Conservation (phyloP, 306 rosid species). For the Styphnolobium japonicum region DNA sequence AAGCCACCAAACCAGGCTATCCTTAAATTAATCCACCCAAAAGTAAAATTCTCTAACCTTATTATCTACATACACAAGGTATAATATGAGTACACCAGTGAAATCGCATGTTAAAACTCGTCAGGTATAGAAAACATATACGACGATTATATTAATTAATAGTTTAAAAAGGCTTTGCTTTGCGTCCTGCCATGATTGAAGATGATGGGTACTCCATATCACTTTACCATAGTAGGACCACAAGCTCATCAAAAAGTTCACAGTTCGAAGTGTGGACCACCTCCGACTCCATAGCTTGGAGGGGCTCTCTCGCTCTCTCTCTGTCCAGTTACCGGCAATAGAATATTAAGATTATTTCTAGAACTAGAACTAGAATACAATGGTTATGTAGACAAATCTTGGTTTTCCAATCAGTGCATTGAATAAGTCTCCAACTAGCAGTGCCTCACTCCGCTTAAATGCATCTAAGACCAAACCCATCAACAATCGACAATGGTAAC, state of each 20-base stretch:
- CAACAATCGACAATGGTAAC: not conserved
- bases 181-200: too few species aligned
- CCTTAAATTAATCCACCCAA: slow-evolving; percentile 14
- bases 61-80: slow-evolving; percentile 1
- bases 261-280: slow-evolving; percentile 62
- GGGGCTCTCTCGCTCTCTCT: slow-evolving; percentile 15
- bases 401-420: not conserved
- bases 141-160: slow-evolving; percentile 3
- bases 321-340: slow-evolving; percentile 13
- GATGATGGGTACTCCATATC: slow-evolving; percentile 32
- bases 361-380: too few species aligned
- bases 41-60: not conserved
- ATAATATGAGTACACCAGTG: slow-evolving; percentile 9
- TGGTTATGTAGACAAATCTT: not conserved
- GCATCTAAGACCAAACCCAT: not conserved
- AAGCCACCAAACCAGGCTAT: slow-evolving; percentile 6
- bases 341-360: not conserved
- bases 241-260: slow-evolving; percentile 42
- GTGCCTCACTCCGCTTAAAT: not conserved
- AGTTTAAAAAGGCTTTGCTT: slow-evolving; percentile 25
- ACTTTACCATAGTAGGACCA: slow-evolving; percentile 58
- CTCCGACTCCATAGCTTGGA: slow-evolving; percentile 26
- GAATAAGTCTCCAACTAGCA: not conserved
- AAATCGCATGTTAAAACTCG: slow-evolving; percentile 19
- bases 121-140: not conserved